phyloP scores from a whole-genome alignment of 1,284 basidiomycete genomes.

The Fomitopsis pinicola region DNA sequence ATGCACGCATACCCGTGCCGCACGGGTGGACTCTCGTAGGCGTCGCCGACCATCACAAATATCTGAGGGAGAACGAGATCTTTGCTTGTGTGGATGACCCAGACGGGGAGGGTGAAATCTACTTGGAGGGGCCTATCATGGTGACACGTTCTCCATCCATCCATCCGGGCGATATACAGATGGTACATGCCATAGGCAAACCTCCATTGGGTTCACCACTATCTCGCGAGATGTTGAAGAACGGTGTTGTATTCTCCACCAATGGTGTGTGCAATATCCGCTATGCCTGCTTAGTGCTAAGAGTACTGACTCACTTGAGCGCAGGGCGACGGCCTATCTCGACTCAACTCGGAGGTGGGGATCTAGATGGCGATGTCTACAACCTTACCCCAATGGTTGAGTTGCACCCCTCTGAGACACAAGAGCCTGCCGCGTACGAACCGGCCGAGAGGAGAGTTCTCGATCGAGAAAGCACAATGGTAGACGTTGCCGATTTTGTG shows the following conservation, averaged over 20 bases:
- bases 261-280: conserved; percentile 31
- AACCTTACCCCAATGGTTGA: conserved; percentile 38
- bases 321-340: conserved; percentile 58
- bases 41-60: conserved; percentile 56
- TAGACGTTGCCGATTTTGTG: conserved; percentile 71
- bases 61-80: conserved; percentile 47
- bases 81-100: conserved; percentile 50
- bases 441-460: conserved; percentile 45
- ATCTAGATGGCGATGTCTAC: conserved; percentile 59
- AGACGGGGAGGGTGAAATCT: conserved; percentile 32
- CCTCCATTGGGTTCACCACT: conserved; percentile 51
- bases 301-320: not conserved
- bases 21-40: conserved; percentile 63
- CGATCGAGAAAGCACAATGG: conserved; percentile 53
- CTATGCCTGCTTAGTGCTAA: not conserved
- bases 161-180: conserved; percentile 65
- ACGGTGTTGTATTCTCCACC: conserved; percentile 57
- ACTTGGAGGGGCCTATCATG: conserved; percentile 51
- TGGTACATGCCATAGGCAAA: conserved; percentile 53
- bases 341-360: conserved; percentile 60
- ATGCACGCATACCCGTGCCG: conserved; percentile 62
- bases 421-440: conserved; percentile 46
- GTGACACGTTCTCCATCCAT: conserved; percentile 64
- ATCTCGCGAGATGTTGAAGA: conserved; percentile 42
- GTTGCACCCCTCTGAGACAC: conserved; percentile 18